Evolutionary conservation across 192 early-diverging fungal genomes (phyloP), one percentile per base, ranked within the genome.

Genomic region (Coemansia umbellata): DNA sequence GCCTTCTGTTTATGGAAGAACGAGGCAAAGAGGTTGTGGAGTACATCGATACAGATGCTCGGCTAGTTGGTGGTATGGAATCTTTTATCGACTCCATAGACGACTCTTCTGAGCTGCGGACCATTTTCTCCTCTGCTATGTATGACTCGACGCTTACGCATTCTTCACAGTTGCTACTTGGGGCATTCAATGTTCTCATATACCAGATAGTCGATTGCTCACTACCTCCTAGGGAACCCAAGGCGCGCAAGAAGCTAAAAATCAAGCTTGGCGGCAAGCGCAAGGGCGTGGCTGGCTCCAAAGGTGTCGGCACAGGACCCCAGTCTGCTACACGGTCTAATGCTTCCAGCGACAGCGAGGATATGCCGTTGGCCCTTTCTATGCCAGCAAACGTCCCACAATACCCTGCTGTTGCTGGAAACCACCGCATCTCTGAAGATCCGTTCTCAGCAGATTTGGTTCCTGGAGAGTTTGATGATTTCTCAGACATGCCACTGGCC

Each of bases 11-110:
- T 35, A 57, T 60, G 31, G 66, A 68, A 26, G 50, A 74, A 47
- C 23, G 40, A 18, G 60, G 60, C 24, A 41, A 43, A 17, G 42
- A 27, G 36, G 60, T 53, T 9, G 51, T 48, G 14, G 72, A 75
- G 33, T 55, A 75, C 26, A 68, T 75, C 28, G 72, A 75, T 24
- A 64, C 72, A 5, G 65, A 67, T 21, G 72, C 72, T 17, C 65
- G 72, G 17, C 53, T 75, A 17, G 72, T 75, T 0, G 72, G 72
- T 15, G 72, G 72, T 0, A 55, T 75, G 3, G 72, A 75, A 47
- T 30, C 72, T 3, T 35, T 75, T 31, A 53, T 75, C n/a, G 71
- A 75, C 19, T 41, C 28, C 42, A n/a, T 66, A 1, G 30, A 19
- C 6, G 65, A 75, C 35, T 68, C 65, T n/a, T 44, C 18, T 2